phyloP scores from a whole-genome alignment of 2,329 filamentous ascomycete genomes.

The Beauveria scarabaeidicola region DNA sequence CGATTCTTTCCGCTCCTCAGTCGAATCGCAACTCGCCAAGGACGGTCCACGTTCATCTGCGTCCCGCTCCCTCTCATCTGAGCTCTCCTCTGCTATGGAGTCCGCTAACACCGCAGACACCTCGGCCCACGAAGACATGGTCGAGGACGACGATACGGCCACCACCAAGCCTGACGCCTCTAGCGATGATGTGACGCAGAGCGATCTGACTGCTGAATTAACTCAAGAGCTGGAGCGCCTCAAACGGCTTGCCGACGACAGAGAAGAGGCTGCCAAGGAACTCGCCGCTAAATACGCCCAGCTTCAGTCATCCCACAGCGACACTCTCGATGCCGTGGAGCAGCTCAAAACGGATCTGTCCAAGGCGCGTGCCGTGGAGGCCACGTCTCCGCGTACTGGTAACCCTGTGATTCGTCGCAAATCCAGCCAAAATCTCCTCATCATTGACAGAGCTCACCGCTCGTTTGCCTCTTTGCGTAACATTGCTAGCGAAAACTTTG shows the following conservation, averaged over 20 bases:
- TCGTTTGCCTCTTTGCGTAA: constrained; percentile 85
- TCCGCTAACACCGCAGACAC: constrained; percentile 58
- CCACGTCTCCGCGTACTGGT: constrained; percentile 53
- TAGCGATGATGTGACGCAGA: constrained; percentile 30
- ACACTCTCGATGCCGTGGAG: constrained; percentile 77
- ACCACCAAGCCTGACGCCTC: constrained; percentile 35
- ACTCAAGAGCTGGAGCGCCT: constrained; percentile 63
- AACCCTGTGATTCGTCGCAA: constrained; percentile 83
- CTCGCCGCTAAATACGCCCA: constrained; percentile 74
- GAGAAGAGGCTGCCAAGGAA: constrained; percentile 64
- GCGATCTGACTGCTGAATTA: constrained; percentile 29
- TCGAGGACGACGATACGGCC: constrained; percentile 32
- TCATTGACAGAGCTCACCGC: constrained; percentile 82
- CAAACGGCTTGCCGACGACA: constrained; percentile 62
- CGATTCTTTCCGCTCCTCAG: constrained; percentile 77
- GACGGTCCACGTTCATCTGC: constrained; percentile 56
- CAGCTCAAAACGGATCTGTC: constrained; percentile 81
- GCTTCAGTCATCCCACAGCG: constrained; percentile 72
- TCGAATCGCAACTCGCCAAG: constrained; percentile 62
- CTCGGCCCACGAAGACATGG: constrained; percentile 44
- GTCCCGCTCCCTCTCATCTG: constrained; percentile 86
- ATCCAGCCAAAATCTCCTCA: constrained; percentile 81
- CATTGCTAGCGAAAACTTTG: constrained; percentile 80
- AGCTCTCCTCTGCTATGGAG: constrained; percentile 80
- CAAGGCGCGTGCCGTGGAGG: constrained; percentile 58